Conservation (phyloP, 441 rosid genomes). For the Capsella rubella region DNA sequence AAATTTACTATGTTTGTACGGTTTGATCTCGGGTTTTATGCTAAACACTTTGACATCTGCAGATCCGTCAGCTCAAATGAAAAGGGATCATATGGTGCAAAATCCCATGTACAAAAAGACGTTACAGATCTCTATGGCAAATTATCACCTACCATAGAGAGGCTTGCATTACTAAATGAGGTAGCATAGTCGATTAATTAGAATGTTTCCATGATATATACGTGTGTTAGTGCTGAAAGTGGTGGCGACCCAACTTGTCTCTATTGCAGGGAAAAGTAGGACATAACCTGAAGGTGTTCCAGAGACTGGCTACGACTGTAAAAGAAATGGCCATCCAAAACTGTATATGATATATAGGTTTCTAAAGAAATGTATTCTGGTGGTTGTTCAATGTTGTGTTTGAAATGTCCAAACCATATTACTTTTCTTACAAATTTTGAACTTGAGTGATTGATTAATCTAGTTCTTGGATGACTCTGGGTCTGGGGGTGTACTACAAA, state of each 20-base stretch:
- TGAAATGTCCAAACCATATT: slow-evolving; percentile 5
- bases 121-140: slow-evolving; percentile 59
- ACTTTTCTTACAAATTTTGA: no score
- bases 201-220: background rate
- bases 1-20: slow-evolving; percentile 6
- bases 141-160: slow-evolving; percentile 75
- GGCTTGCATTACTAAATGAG: slow-evolving; percentile 84
- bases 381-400: slow-evolving; percentile 22
- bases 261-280: slow-evolving; percentile 77
- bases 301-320: slow-evolving; percentile 72
- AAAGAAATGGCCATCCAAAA: slow-evolving; percentile 75
- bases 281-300: slow-evolving; percentile 77
- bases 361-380: slow-evolving; percentile 32
- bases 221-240: slow-evolving; percentile 6
- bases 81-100: slow-evolving; percentile 49
- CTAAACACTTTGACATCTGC: slow-evolving; percentile 36
- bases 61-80: slow-evolving; percentile 55
- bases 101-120: slow-evolving; percentile 57
- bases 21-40: background rate
- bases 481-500: no score
- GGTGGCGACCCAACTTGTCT: slow-evolving; percentile 13
- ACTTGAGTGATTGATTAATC: no score
- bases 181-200: slow-evolving; percentile 45
- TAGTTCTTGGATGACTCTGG: no score
- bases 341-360: slow-evolving; percentile 42